These are phyloP conservation scores for Talaromyces marneffei DNA, from an alignment of 2,329 filamentous ascomycete genomes.

Conservation along the genomic window DNA sequence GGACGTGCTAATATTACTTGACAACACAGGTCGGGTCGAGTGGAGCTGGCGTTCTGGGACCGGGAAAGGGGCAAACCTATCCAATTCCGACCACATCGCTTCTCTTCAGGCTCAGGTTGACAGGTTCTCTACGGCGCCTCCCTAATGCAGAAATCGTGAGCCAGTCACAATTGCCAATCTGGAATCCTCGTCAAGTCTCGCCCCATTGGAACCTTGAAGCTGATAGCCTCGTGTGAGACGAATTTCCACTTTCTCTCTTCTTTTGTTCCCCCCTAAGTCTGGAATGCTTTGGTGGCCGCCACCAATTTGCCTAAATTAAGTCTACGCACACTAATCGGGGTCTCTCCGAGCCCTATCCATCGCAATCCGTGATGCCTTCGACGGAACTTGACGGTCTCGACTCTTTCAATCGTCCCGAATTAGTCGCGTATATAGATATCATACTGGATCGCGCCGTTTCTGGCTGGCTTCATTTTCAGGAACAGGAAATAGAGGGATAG, in stretches of 20 bases:
- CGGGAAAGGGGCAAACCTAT: slow-evolving; percentile 4
- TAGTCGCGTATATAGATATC: neutral
- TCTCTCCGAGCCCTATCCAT: neutral
- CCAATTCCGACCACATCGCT: neutral
- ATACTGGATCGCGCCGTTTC: neutral
- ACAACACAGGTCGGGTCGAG: neutral
- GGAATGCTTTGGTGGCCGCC: neutral
- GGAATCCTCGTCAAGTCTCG: neutral
- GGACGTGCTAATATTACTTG: neutral
- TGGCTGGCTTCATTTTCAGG: neutral
- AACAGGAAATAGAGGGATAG: neutral
- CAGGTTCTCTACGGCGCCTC: neutral
- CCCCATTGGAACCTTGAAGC: slow-evolving; percentile 3
- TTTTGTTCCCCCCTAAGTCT: slow-evolving; percentile 1
- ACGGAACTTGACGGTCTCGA: neutral
- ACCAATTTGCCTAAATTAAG: slow-evolving; percentile 1
- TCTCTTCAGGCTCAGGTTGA: neutral
- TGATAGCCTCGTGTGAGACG: slow-evolving; percentile 11
- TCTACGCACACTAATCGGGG: neutral
- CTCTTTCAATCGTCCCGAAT: neutral
- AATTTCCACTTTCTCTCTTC: slow-evolving; percentile 9
- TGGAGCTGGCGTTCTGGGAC: slow-evolving; percentile 6
- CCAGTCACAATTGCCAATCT: slow-evolving; percentile 3
- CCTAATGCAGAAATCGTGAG: slow-evolving; percentile 1
- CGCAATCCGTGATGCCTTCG: neutral